Evolutionary conservation across 2,329 filamentous ascomycete genomes (phyloP).

Genomic region (Penicillium olsonii): DNA sequence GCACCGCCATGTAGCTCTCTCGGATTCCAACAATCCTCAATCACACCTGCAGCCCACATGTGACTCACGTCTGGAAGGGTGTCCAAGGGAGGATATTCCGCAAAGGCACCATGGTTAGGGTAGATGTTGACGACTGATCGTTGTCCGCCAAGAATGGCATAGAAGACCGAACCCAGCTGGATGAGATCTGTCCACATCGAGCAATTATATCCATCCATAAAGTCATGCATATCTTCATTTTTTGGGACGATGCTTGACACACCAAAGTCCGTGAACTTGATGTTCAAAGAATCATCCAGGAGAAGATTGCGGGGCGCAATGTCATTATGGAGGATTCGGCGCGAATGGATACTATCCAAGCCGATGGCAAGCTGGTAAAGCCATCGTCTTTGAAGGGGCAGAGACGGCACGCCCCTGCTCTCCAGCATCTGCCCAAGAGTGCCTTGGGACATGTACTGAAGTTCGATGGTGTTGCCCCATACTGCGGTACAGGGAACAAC

Average conservation of each 20-base stretch:
- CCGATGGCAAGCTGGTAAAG: not conserved
- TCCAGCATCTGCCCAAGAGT: not conserved
- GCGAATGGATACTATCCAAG: not conserved
- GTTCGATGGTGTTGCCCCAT: not conserved
- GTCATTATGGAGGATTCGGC: not conserved
- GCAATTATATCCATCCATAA: not conserved
- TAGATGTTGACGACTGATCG: not conserved
- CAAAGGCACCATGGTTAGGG: not conserved
- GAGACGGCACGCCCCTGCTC: not conserved
- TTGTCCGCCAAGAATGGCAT: not conserved
- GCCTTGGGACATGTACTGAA: constrained; percentile 1
- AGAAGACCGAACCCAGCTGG: not conserved
- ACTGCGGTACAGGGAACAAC: not conserved
- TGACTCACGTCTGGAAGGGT: not conserved
- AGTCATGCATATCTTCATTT: not conserved
- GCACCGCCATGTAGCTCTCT: not conserved
- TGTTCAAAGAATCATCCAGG: not conserved
- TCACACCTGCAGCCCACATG: not conserved
- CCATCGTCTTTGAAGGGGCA: not conserved
- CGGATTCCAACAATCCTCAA: constrained; percentile 1
- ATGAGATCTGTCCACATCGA: constrained; percentile 3
- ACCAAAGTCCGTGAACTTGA: not conserved
- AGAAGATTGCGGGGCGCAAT: constrained; percentile 3
- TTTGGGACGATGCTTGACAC: not conserved
- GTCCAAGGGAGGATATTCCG: not conserved